Evolutionary conservation across 2,329 filamentous ascomycete species (phyloP).

Genomic region (Calonectria naviculata): DNA sequence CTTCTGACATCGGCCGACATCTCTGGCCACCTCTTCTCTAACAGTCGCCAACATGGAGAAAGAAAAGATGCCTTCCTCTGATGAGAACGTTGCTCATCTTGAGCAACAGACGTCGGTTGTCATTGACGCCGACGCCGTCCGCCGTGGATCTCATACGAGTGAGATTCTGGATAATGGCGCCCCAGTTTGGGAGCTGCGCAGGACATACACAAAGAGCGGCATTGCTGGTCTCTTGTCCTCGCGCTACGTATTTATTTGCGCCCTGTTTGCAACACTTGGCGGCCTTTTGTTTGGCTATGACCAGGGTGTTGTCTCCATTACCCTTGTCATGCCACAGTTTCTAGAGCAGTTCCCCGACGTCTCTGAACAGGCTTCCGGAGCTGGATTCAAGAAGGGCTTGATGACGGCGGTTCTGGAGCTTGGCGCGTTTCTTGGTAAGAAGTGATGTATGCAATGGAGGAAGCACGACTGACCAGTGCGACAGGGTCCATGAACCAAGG

Average conservation of each 20-base stretch:
- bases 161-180: neutral
- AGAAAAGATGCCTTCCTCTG: neutral
- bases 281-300: neutral
- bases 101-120: neutral
- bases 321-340: neutral
- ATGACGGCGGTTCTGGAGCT: neutral
- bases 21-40: neutral
- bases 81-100: neutral
- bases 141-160: neutral
- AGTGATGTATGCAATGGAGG: neutral
- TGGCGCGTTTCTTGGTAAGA: neutral
- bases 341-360: neutral
- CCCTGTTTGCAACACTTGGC: neutral
- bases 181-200: neutral
- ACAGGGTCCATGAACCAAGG: neutral
- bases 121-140: neutral
- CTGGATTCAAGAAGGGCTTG: neutral
- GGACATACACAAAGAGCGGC: neutral
- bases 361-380: neutral
- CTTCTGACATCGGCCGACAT: neutral
- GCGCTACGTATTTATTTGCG: neutral
- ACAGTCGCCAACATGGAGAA: neutral
- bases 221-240: neutral
- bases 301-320: neutral
- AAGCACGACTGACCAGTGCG: neutral